Conservation (phyloP, 2,329 filamentous ascomycete species). For the Beauveria caledonica region DNA sequence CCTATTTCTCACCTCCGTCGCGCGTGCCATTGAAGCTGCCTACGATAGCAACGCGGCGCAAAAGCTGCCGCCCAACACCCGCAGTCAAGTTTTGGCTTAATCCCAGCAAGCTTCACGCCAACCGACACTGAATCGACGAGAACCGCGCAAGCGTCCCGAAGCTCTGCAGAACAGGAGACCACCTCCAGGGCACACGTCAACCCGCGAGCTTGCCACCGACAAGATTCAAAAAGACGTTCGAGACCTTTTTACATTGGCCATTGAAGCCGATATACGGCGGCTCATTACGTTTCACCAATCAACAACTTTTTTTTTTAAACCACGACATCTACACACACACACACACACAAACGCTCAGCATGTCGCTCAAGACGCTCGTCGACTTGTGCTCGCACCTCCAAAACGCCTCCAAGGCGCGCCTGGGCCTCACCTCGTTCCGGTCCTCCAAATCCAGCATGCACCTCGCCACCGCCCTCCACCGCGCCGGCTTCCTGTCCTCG, state of each 20-base stretch:
- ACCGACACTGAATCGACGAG: too few species aligned
- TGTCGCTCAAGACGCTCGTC: conserved; percentile 59
- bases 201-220: neutral
- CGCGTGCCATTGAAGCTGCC: neutral
- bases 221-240: neutral
- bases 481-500: conserved; percentile 71
- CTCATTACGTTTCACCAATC: neutral
- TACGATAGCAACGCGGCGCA: neutral
- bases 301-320: neutral
- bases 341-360: conserved; percentile 15
- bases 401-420: conserved; percentile 76
- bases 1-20: neutral
- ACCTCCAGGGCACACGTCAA: neutral
- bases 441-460: conserved; percentile 73
- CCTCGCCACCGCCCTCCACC: conserved; percentile 69
- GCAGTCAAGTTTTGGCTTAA: too few species aligned
- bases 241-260: too few species aligned
- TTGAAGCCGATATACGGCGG: too few species aligned
- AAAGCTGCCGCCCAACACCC: neutral
- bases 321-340: neutral
- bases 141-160: neutral
- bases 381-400: conserved; percentile 86
- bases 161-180: neutral
- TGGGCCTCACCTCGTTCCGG: conserved; percentile 76
- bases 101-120: too few species aligned